Evolutionary conservation across 352 stramenopile species (phyloP).

Genomic region (Phytophthora agathidicida): DNA sequence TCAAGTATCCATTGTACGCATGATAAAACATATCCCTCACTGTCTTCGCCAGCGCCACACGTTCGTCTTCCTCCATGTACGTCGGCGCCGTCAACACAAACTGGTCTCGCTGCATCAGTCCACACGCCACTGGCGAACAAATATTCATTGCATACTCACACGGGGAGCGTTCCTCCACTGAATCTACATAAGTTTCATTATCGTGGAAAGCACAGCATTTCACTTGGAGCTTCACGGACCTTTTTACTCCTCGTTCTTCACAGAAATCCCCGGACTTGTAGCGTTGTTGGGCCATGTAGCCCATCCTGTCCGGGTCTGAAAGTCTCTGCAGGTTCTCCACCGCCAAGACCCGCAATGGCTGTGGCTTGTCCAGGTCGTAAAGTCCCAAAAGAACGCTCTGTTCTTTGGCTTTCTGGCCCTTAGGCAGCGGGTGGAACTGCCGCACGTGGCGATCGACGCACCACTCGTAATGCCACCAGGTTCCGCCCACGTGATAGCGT

Average conservation of each 20-base stretch:
- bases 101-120: slow-evolving; percentile 72
- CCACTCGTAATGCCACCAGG: slow-evolving; percentile 90
- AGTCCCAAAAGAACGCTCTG: slow-evolving; percentile 51
- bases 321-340: slow-evolving; percentile 45
- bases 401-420: slow-evolving; percentile 22
- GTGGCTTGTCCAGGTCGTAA: slow-evolving; percentile 36
- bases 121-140: slow-evolving; percentile 77
- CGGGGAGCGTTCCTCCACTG: slow-evolving; percentile 49
- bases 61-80: slow-evolving; percentile 63
- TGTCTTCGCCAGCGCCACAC: slow-evolving; percentile 52
- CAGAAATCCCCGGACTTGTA: slow-evolving; percentile 60
- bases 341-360: slow-evolving; percentile 46
- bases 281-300: slow-evolving; percentile 62
- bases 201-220: slow-evolving; percentile 78
- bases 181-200: slow-evolving; percentile 87
- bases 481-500: slow-evolving; percentile 56
- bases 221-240: slow-evolving; percentile 56
- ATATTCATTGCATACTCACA: slow-evolving; percentile 74
- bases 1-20: slow-evolving; percentile 87
- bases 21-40: slow-evolving; percentile 93
- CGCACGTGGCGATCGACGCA: slow-evolving; percentile 72
- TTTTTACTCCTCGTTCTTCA: slow-evolving; percentile 14
- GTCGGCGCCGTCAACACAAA: slow-evolving; percentile 62
- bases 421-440: slow-evolving; percentile 59
- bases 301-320: slow-evolving; percentile 53